Percentiles rank a stretch among this genome's conserved stretches.
Conservation (phyloP, 257 asterid genomes). For the Solanum megistacrolobum region DNA sequence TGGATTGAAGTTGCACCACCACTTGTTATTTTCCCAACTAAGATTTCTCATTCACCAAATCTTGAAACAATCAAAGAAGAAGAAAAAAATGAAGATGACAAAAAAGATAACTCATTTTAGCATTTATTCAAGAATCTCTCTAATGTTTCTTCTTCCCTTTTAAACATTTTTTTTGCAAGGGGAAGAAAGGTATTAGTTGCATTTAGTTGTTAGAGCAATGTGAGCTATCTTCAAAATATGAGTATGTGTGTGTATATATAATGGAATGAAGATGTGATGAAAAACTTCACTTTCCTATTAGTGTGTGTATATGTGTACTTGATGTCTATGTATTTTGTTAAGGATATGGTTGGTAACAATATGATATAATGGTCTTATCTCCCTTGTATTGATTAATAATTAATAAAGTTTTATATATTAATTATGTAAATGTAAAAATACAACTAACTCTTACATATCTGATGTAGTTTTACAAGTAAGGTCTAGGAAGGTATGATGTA, state of each 20-base stretch:
- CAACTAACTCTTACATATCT: neutral
- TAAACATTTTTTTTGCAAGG: neutral
- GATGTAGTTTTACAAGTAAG: neutral
- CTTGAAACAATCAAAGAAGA: slow-evolving; percentile 45
- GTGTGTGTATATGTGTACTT: neutral
- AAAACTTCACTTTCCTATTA: neutral
- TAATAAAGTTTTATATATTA: neutral
- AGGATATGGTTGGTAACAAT: neutral
- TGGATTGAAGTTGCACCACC: slow-evolving; percentile 47
- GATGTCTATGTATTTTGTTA: neutral
- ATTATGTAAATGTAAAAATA: neutral
- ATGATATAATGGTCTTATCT: neutral
- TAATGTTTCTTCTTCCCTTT: neutral
- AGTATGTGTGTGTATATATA: neutral
- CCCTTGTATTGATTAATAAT: neutral
- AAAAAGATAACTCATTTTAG: neutral
- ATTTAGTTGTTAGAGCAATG: neutral
- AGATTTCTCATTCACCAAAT: slow-evolving; percentile 29
- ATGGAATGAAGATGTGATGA: neutral
- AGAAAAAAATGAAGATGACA: slow-evolving; percentile 10
- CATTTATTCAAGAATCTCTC: neutral
- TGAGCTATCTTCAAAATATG: neutral
- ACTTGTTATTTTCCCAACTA: slow-evolving; percentile 14
- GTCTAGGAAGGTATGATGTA: fast-evolving
- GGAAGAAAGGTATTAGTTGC: neutral